Conservation (phyloP, 2,329 filamentous ascomycete species). For the Fusarium keratoplasticum region DNA sequence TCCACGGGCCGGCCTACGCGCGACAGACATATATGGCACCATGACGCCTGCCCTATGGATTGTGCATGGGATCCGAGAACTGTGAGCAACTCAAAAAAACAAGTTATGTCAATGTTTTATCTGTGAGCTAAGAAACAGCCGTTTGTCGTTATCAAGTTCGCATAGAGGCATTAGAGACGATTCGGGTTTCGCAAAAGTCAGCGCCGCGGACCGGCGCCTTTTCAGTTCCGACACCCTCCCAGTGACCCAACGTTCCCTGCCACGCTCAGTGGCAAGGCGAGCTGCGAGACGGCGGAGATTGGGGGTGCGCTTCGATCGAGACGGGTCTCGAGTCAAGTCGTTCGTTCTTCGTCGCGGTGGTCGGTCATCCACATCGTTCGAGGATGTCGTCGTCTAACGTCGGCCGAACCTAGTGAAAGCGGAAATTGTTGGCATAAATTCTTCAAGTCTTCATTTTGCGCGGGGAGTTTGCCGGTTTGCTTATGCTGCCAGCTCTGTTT, state of each 20-base stretch:
- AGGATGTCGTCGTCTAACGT: constrained; percentile 72
- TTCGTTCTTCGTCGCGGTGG: constrained; percentile 36
- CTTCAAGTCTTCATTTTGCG: constrained; percentile 40
- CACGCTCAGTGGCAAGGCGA: constrained; percentile 44
- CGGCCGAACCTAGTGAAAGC: constrained; percentile 92
- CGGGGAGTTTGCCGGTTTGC: constrained; percentile 42
- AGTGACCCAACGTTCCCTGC: constrained; percentile 46
- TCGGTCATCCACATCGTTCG: constrained; percentile 41
- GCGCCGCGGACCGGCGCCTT: constrained; percentile 41
- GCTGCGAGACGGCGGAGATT: constrained; percentile 46
- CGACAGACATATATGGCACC: constrained; percentile 24
- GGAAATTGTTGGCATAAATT: constrained; percentile 70
- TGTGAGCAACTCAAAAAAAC: constrained; percentile 45
- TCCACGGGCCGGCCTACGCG: constrained; percentile 41
- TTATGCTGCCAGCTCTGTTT: constrained; percentile 72
- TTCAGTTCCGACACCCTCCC: constrained; percentile 44
- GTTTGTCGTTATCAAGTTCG: constrained; percentile 56
- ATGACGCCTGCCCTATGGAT: constrained; percentile 35
- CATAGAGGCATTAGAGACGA: constrained; percentile 54
- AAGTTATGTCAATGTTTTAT: constrained; percentile 52
- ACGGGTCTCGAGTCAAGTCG: constrained; percentile 37
- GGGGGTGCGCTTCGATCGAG: constrained; percentile 40
- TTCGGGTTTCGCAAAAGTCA: constrained; percentile 47
- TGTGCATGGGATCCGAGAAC: constrained; percentile 37
- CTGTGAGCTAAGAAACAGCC: constrained; percentile 57